Conservation (phyloP, 2,329 filamentous ascomycete species). For the Raffaelea deltoideospora region DNA sequence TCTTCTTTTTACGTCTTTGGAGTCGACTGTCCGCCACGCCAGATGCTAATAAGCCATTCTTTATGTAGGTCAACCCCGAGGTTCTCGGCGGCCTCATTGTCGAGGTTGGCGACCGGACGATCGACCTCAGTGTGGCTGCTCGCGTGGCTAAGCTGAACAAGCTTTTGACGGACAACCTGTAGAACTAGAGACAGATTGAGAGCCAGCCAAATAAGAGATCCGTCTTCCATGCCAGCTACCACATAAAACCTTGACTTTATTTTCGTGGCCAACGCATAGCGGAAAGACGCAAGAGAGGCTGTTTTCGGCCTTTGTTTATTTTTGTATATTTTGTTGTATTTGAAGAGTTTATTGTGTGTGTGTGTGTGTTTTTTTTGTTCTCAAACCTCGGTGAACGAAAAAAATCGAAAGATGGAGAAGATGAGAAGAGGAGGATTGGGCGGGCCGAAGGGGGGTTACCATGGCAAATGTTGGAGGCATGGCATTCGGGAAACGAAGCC, state of each 20-base stretch:
- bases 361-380: too few species aligned
- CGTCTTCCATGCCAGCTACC: neutral
- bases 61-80: constrained; percentile 68
- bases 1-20: neutral
- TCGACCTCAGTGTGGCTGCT: constrained; percentile 88
- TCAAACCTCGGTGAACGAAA: too few species aligned
- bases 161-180: constrained; percentile 90
- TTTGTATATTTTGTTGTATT: neutral
- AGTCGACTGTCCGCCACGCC: too few species aligned
- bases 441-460: too few species aligned
- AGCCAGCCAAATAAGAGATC: neutral
- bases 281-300: too few species aligned
- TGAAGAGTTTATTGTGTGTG: neutral
- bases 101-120: constrained; percentile 94
- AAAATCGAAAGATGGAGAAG: too few species aligned
- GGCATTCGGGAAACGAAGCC: too few species aligned
- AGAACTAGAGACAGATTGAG: constrained; percentile 36
- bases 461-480: too few species aligned
- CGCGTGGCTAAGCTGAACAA: constrained; percentile 99
- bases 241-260: neutral
- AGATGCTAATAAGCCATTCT: neutral
- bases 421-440: too few species aligned
- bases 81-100: constrained; percentile 89
- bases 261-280: too few species aligned
- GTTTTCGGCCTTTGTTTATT: too few species aligned